These are phyloP conservation scores for Zancudomyces culisetae DNA, from an alignment of 371 early-diverging fungal species.

Conservation along the genomic window DNA sequence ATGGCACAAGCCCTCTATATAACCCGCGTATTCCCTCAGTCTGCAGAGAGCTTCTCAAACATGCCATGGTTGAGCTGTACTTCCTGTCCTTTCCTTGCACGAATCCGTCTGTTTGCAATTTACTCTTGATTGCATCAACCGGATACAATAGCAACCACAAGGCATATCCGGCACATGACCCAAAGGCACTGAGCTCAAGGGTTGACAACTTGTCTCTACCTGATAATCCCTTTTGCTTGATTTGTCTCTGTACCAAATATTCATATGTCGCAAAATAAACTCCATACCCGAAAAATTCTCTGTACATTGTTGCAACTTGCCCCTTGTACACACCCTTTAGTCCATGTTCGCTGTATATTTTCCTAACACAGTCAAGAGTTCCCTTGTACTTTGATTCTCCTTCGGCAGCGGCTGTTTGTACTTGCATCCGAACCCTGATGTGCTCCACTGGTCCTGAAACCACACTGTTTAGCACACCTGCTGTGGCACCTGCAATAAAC, in stretches of 20 bases:
- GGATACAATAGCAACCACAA: constrained; percentile 65
- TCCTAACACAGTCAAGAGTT: constrained; percentile 47
- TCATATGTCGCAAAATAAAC: constrained; percentile 67
- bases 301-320: constrained; percentile 48
- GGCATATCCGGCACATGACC: constrained; percentile 57
- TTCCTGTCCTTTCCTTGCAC: constrained; percentile 26
- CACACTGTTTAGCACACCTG: constrained; percentile 64
- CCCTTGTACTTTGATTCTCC: constrained; percentile 27
- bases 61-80: constrained; percentile 40
- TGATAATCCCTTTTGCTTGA: constrained; percentile 27
- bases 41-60: constrained; percentile 38
- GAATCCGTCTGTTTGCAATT: constrained; percentile 59
- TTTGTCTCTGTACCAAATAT: constrained; percentile 43
- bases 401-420: constrained; percentile 29
- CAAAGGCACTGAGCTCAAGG: constrained; percentile 43
- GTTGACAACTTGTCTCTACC: constrained; percentile 37
- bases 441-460: constrained; percentile 72
- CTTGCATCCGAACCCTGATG: constrained; percentile 59
- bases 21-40: constrained; percentile 53
- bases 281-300: constrained; percentile 64
- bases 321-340: constrained; percentile 63
- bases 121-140: constrained; percentile 59
- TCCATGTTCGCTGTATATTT: constrained; percentile 53
- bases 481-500: constrained; percentile 54
- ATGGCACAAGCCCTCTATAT: constrained; percentile 70